phyloP scores from a whole-genome alignment of 345 rosid genomes.

The Kandelia obovata region DNA sequence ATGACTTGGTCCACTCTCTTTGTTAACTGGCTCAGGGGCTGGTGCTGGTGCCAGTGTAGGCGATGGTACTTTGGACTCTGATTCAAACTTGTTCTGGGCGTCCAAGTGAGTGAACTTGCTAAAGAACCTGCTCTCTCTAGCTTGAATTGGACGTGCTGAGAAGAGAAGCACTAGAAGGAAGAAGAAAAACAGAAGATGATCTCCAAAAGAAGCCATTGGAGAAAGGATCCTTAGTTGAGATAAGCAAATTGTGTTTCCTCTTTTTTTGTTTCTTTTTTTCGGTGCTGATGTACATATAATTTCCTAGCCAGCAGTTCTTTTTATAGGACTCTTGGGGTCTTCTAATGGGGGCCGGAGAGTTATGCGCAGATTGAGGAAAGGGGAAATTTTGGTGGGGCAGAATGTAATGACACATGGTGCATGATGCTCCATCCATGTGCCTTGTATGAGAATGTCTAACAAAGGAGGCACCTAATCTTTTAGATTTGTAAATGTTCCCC shows the following conservation, averaged over 20 bases:
- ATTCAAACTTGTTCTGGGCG: conserved; percentile 2
- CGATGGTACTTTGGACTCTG: conserved; percentile 1
- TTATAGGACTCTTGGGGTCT: background rate
- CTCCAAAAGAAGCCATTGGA: conserved; percentile 40
- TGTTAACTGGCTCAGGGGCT: conserved; percentile 5
- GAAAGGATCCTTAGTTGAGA: background rate
- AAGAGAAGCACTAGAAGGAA: conserved; percentile 24
- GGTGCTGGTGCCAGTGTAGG: conserved; percentile 10
- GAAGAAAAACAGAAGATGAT: conserved; percentile 1
- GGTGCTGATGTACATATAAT: background rate
- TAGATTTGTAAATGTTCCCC: too few relatives aligned
- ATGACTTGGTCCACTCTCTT: conserved; percentile 25
- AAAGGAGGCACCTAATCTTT: conserved; percentile 15
- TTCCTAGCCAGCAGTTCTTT: too few relatives aligned
- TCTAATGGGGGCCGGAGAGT: conserved; percentile 21
- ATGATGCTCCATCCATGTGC: conserved; percentile 40
- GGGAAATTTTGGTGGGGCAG: conserved; percentile 31
- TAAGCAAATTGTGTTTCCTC: background rate
- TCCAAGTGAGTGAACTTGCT: conserved; percentile 46
- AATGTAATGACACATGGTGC: conserved; percentile 20
- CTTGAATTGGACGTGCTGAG: conserved; percentile 32
- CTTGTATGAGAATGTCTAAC: conserved; percentile 17
- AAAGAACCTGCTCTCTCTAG: conserved; percentile 60
- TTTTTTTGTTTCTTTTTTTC: background rate
- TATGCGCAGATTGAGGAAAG: conserved; percentile 61